Base-by-base conservation (phyloP, 495 filamentous ascomycete genomes). In the Hypoxylon lienhwacheense region DNA sequence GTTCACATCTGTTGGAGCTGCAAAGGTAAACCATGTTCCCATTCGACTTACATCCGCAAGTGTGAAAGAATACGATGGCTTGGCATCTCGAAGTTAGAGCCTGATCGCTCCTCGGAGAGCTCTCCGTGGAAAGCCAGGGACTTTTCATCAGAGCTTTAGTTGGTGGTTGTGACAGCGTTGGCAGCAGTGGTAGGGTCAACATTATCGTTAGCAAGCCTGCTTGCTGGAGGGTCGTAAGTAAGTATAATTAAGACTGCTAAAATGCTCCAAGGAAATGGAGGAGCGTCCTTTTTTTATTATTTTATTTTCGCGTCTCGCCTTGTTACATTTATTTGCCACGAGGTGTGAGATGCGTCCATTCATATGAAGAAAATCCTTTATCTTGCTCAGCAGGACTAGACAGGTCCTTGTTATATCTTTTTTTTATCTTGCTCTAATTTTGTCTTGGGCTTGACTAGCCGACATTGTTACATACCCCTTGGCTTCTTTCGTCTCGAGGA, bases 181-280 rank as follows among this genome's bases (percentile, higher is more conserved):
- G 19, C 2, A 21, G 19, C 2, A 28, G n/a, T 35, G 8, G 16
- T 19, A 15, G 10, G 17, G 21, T 37, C 8, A 36, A 26, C 47
- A 47, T 55, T 22, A 47, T 44, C 29, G 7, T 47, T 33, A 16
- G 52, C 58, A 61, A 61, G 58, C 58, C 52, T 47, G 58, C 58
- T 56, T 61, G 58, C 52, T 42, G 10, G 22, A 7, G 8, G 33
- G 12, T 37, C 12, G 47, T 24, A 10, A 11, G 3, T 47, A 17
- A 8, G 12, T 24, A 22, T 4, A 26, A 4, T 26, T 26, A 5
- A 26, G 24, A 8, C 8, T 4, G 4, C 24, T 31, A n/a, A n/a
- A n/a, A n/a, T n/a, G n/a, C n/a, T n/a, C n/a, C n/a, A n/a, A n/a
- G n/a, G n/a, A n/a, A n/a, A n/a, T n/a, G n/a, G n/a, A n/a, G n/a